A percentile compares a stretch with the other conserved stretches of the same genome.
Evolutionary conservation across 73 alveolate genomes (phyloP).

Genomic region (Paramecium sonneborni): DNA sequence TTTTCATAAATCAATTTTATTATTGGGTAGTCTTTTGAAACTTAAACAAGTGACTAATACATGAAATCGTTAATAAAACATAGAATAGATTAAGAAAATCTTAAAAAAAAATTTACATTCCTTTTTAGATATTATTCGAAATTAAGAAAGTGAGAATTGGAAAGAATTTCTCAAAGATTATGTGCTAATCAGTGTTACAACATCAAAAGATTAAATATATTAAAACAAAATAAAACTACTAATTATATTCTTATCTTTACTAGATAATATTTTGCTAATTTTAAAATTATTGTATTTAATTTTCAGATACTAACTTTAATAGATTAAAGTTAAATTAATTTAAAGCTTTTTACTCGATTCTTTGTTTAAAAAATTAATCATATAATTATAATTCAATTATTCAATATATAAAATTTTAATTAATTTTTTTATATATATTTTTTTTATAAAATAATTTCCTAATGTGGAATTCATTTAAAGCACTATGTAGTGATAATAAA

Average conservation of each 20-base stretch:
- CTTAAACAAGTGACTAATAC: neutral
- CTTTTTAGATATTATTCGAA: neutral
- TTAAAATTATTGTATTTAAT: too few species aligned
- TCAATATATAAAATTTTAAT: too few species aligned
- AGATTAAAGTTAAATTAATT: too few species aligned
- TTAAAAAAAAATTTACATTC: too few species aligned
- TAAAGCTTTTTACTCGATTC: too few species aligned
- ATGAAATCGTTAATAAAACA: neutral
- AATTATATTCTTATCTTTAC: neutral
- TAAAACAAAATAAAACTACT: constrained; percentile 6
- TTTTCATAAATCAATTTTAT: constrained; percentile 27
- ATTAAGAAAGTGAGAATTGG: neutral
- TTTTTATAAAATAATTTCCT: too few species aligned
- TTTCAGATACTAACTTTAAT: too few species aligned
- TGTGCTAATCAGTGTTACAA: neutral
- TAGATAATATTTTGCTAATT: neutral
- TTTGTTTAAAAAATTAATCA: too few species aligned
- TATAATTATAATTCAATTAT: too few species aligned
- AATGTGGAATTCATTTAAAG: neutral
- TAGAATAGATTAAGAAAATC: too few species aligned
- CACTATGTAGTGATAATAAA: neutral
- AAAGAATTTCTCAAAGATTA: neutral
- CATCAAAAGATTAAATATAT: neutral
- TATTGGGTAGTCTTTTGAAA: neutral
- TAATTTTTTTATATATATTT: too few species aligned